phyloP scores from a whole-genome alignment of 1,284 basidiomycete species.

The Boletus holoroseus region DNA sequence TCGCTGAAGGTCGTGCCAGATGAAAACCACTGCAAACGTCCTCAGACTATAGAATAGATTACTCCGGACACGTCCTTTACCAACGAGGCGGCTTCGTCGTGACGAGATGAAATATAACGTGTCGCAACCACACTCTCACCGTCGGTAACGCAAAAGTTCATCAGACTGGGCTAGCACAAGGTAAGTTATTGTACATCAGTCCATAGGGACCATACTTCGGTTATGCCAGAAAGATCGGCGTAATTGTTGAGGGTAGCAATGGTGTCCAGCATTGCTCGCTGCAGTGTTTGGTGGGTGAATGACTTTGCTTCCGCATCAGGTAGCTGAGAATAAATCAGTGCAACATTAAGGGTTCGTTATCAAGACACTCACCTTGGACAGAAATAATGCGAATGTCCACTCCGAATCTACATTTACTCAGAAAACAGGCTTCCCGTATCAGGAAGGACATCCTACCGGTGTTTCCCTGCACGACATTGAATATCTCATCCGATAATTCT shows the following conservation, averaged over 20 bases:
- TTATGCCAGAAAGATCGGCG: slow-evolving; percentile 68
- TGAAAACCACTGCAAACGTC: slow-evolving; percentile 74
- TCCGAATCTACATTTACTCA: slow-evolving; percentile 65
- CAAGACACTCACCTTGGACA: slow-evolving; percentile 61
- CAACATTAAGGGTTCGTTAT: not conserved
- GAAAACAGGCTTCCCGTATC: not conserved
- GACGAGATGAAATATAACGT: slow-evolving; percentile 87
- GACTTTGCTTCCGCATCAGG: slow-evolving; percentile 70
- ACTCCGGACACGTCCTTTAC: slow-evolving; percentile 35
- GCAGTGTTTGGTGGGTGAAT: slow-evolving; percentile 60
- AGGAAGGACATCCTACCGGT: slow-evolving; percentile 55
- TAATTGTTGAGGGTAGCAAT: slow-evolving; percentile 74
- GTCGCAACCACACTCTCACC: slow-evolving; percentile 91
- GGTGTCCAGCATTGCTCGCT: slow-evolving; percentile 82
- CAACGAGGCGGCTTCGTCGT: slow-evolving; percentile 89
- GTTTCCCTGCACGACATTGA: slow-evolving; percentile 82
- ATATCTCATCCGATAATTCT: slow-evolving; percentile 74
- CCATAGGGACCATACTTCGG: slow-evolving; percentile 46
- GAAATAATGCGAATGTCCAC: slow-evolving; percentile 90
- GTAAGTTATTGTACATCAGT: slow-evolving; percentile 8
- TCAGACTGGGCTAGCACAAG: slow-evolving; percentile 65
- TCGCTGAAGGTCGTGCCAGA: slow-evolving; percentile 93
- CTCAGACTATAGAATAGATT: not conserved
- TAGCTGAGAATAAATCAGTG: slow-evolving; percentile 45
- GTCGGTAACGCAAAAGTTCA: slow-evolving; percentile 97